Base-by-base conservation (phyloP, 192 early-diverging fungal species). In the Ambispora gerdemannii region DNA sequence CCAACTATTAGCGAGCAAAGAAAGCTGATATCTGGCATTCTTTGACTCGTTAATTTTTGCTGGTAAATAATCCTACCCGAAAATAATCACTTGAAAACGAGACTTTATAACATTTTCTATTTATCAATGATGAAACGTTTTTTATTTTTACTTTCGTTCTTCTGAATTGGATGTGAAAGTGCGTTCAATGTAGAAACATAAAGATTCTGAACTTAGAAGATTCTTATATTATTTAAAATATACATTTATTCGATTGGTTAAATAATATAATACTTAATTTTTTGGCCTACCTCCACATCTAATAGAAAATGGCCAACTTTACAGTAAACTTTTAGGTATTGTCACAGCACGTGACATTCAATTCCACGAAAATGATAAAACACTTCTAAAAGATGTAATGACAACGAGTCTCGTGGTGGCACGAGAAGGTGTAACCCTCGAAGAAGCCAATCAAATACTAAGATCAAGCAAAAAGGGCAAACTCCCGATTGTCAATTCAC, bases 291-390 rank as follows among this genome's bases (percentile, higher is more conserved):
- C 38, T 25, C 51, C 20, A 33, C 43, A 27, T 67, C 49, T 49
- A n/a, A n/a, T n/a, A 89, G 90, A 90, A 67, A 88, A 81, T 70
- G 97, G 97, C 67, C 89, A 92, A 81, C 72, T 95, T 61, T 84
- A 90, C 67, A 92, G 91, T 71, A 93, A 92, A 82, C 82, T 98
- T 28, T 76, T 98, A 35, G 97, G 97, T 72, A 95, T 98, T 61
- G 95, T 98, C 52, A 96, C 97, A 38, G 90, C 92, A 63, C 90
- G 97, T 50, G 97, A 98, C 76, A 94, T 98, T 77, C 93, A 96
- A 72, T 97, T 98, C 82, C 82, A 92, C 25, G 82, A 83, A 58
- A 92, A 95, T 59, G 75, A 84, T 27, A 70, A 78, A 22, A 77
- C 84, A 2, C 60, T 77, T 58, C 82, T 98, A 69, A 81, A 84